Evolutionary conservation across 2,329 filamentous ascomycete species (phyloP), one percentile per base, ranked within the genome.

Genomic region (Bipolaris sorokiniana): DNA sequence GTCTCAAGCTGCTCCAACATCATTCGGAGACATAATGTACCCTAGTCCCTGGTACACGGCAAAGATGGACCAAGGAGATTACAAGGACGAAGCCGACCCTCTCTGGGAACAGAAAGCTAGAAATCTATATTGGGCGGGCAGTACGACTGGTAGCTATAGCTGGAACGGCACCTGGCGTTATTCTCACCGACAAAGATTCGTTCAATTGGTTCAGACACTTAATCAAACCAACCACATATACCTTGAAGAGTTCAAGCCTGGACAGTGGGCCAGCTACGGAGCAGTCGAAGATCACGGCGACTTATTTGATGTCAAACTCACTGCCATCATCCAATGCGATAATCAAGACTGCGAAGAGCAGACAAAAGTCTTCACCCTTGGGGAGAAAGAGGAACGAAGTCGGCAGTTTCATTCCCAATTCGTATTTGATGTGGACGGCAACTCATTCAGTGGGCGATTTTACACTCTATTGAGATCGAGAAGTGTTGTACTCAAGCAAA

Each of bases 81-180:
- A 85, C 61, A 67, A 78, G 2, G 64, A 71, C 0, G 28, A 56
- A 0, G 45, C 73, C 2, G 84, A 86, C 55, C 37, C 78, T 0
- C 65, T 72, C 0, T 87, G 84, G 83, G 68, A 80, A 0, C 45
- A 74, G 5, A 88, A 87, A 62, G 62, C 61, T 1, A 79, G 82
- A 34, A 80, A 78, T 2, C 64, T 86, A 0, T 87, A 86, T 66
- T 87, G 85, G 85, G 79, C 81, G 0, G 85, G 85, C 0, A 84
- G 81, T 0, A 84, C 78, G 0, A 86, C 84, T 0, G 85, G 84
- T 2, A 83, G 79, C 0, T 79, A 73, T 37, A 73, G 70, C 0
- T 58, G 59, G 0, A 66, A 72, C 9, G 59, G 69, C 1, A 52
- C 66, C 0, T 84, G 82, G 82, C 61, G 59, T 1, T 48, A 69